Evolutionary conservation across 2,329 filamentous ascomycete species (phyloP).

Genomic region (Sporothrix curviconia): DNA sequence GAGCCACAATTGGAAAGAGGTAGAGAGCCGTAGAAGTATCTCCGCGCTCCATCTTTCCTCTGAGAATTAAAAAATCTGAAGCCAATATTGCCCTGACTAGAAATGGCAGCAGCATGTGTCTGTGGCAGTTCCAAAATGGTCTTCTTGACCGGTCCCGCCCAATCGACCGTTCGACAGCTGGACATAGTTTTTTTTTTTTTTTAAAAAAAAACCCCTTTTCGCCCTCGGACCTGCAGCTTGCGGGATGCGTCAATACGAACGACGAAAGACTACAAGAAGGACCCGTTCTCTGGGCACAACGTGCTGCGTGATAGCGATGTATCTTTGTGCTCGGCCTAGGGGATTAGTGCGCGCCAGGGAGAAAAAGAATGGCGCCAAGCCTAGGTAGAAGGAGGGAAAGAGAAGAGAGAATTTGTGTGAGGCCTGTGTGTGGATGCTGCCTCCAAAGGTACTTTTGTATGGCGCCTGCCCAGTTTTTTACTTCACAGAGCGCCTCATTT

Average conservation of each 20-base stretch:
- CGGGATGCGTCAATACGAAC: not conserved
- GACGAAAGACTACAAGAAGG: not conserved
- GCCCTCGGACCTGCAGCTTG: too few relatives aligned
- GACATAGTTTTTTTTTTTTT: too few relatives aligned
- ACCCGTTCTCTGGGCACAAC: not conserved
- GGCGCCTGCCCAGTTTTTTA: not conserved
- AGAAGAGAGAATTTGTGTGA: not conserved
- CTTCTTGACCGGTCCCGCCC: too few relatives aligned
- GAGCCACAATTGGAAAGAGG: too few relatives aligned
- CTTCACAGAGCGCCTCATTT: not conserved
- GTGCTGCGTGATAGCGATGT: not conserved
- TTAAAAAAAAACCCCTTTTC: too few relatives aligned
- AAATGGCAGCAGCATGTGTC: not conserved
- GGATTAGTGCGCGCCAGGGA: conserved; percentile 2
- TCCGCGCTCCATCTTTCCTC: not conserved
- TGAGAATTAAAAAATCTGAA: not conserved
- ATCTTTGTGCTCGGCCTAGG: not conserved
- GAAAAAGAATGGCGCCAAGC: not conserved
- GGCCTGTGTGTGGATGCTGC: conserved; percentile 4
- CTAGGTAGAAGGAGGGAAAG: not conserved
- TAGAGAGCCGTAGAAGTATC: not conserved
- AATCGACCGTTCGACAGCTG: too few relatives aligned
- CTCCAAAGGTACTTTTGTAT: not conserved
- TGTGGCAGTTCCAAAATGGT: too few relatives aligned
- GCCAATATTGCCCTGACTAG: not conserved